Conservation (phyloP, 495 filamentous ascomycete species). For the Clavariopsis aquatica region DNA sequence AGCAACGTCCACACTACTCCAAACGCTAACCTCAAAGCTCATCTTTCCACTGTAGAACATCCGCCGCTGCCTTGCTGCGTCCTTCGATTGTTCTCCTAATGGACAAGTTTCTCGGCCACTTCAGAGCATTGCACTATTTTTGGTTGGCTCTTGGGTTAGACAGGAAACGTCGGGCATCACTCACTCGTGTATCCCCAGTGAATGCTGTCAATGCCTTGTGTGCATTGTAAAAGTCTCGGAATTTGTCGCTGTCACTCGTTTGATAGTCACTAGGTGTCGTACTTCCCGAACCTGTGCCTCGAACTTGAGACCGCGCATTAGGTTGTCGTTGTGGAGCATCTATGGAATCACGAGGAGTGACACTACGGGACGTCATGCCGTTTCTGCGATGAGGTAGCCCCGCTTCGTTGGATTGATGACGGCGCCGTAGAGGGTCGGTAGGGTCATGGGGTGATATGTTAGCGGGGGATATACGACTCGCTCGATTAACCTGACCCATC, state of each 20-base stretch:
- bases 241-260: slow-evolving; percentile 1
- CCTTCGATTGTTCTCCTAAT: neutral
- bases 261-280: neutral
- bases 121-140: neutral
- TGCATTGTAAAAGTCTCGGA: neutral
- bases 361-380: no score
- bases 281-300: neutral
- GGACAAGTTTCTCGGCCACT: neutral
- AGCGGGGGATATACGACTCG: no score
- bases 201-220: neutral
- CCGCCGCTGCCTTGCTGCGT: neutral
- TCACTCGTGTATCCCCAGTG: slow-evolving; percentile 3
- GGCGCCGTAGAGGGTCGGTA: no score
- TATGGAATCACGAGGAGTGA: no score
- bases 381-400: no score
- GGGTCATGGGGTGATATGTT: no score
- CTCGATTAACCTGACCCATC: neutral
- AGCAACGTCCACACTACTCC: neutral
- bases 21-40: neutral
- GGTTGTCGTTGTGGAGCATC: no score
- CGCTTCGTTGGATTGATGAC: no score
- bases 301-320: no score
- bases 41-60: slow-evolving; percentile 8
- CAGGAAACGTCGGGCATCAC: neutral
- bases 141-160: neutral